Conservation (phyloP, 805 yeast genomes). For the Candida tallmaniae region DNA sequence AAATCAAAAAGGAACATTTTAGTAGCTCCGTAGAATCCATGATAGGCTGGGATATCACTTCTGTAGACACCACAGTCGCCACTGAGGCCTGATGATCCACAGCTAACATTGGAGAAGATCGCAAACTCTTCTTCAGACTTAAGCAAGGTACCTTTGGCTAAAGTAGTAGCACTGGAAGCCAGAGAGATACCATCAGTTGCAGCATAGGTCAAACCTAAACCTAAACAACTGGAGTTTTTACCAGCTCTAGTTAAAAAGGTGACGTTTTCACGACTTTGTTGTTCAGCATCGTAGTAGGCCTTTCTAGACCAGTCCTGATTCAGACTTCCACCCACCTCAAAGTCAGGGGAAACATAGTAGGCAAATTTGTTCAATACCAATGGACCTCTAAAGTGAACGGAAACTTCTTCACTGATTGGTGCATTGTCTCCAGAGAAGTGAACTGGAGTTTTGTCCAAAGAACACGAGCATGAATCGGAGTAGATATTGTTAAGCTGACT, state of each 20-base stretch:
- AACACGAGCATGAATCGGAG: constrained; percentile 46
- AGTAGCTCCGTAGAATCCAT: constrained; percentile 62
- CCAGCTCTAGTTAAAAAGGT: constrained; percentile 69
- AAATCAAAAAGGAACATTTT: constrained; percentile 74
- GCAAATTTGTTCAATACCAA: constrained; percentile 57
- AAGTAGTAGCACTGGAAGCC: constrained; percentile 45
- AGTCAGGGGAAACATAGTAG: constrained; percentile 48
- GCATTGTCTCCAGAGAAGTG: constrained; percentile 55
- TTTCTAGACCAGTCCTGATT: constrained; percentile 52
- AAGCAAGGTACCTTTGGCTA: constrained; percentile 46
- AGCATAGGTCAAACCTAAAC: constrained; percentile 63
- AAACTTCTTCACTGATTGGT: constrained; percentile 64
- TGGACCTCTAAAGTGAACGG: constrained; percentile 81
- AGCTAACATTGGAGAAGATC: constrained; percentile 55
- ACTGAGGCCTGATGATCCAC: constrained; percentile 49
- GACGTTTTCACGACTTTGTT: constrained; percentile 53
- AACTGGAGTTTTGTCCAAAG: constrained; percentile 29
- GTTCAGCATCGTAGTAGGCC: constrained; percentile 53
- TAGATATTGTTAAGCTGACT: constrained; percentile 36
- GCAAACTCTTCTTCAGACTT: constrained; percentile 56
- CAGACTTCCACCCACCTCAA: constrained; percentile 24
- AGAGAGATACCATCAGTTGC: constrained; percentile 48
- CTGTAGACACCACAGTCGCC: constrained; percentile 75
- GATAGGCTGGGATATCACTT: constrained; percentile 67
- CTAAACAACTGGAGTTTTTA: constrained; percentile 55